phyloP scores from a whole-genome alignment of 805 yeast genomes.

The Myxozyma melibiosi region DNA sequence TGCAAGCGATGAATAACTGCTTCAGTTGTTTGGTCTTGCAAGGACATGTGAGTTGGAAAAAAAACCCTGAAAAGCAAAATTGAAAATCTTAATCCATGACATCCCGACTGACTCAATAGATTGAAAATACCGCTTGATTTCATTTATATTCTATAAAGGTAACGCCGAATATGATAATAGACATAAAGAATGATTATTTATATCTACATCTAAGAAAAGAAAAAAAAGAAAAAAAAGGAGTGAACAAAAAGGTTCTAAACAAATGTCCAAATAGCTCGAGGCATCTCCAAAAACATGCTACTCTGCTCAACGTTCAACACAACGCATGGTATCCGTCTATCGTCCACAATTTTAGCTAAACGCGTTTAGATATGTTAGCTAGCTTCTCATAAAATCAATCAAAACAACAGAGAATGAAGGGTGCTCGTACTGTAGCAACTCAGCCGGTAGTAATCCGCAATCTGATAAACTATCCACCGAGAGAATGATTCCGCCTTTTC shows the following conservation, averaged over 20 bases:
- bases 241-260: not conserved
- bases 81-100: not conserved
- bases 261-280: slow-evolving; percentile 27
- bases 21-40: too few relatives aligned
- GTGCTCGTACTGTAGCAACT: slow-evolving; percentile 26
- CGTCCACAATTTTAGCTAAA: slow-evolving; percentile 18
- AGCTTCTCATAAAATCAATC: not conserved
- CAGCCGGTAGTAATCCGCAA: slow-evolving; percentile 27
- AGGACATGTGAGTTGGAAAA: too few relatives aligned
- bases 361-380: not conserved
- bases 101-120: too few relatives aligned
- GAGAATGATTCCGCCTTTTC: slow-evolving; percentile 28
- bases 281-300: slow-evolving; percentile 1
- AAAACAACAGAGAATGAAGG: not conserved
- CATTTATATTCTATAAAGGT: too few relatives aligned
- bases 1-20: too few relatives aligned
- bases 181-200: too few relatives aligned
- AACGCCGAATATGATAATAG: too few relatives aligned
- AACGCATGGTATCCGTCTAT: slow-evolving; percentile 18
- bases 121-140: too few relatives aligned
- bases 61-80: not conserved
- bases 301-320: slow-evolving; percentile 10
- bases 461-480: slow-evolving; percentile 31
- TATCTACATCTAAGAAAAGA: too few relatives aligned
- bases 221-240: not conserved